Evolutionary conservation across 2,329 filamentous ascomycete species (phyloP).

Genomic region (Aspergillus sp.): DNA sequence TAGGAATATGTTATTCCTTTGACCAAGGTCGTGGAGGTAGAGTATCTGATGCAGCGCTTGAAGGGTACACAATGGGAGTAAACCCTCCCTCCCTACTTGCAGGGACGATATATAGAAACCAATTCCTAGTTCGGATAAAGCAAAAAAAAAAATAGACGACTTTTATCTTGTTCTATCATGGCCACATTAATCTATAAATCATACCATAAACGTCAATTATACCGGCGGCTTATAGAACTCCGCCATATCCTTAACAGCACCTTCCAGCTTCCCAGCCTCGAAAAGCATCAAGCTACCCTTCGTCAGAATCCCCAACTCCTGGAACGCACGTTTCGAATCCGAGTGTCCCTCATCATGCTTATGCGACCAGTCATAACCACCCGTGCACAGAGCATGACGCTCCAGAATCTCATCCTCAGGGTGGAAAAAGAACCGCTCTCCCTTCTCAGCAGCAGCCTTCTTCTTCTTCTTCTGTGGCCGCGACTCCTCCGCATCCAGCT

Average conservation of each 20-base stretch:
- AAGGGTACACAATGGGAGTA: slow-evolving; percentile 53
- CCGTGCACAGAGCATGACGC: slow-evolving; percentile 68
- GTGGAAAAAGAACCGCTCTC: slow-evolving; percentile 84
- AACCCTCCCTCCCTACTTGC: slow-evolving; percentile 4
- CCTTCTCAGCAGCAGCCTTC: slow-evolving; percentile 42
- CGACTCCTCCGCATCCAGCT: slow-evolving; percentile 66
- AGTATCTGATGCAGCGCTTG: slow-evolving; percentile 94
- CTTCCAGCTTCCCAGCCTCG: slow-evolving; percentile 73
- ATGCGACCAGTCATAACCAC: slow-evolving; percentile 75
- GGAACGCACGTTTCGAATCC: slow-evolving; percentile 92
- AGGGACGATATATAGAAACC: slow-evolving; percentile 4
- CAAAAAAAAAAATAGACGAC: not conserved
- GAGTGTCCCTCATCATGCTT: slow-evolving; percentile 73
- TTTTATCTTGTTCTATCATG: slow-evolving; percentile 8
- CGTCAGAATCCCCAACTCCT: slow-evolving; percentile 85
- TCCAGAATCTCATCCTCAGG: slow-evolving; percentile 90
- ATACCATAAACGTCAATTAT: not conserved
- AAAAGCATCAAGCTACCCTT: slow-evolving; percentile 84
- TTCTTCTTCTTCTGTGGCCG: slow-evolving; percentile 68
- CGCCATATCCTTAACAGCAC: slow-evolving; percentile 71
- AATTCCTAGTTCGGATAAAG: not conserved
- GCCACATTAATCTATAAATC: slow-evolving; percentile 5
- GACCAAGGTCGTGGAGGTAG: slow-evolving; percentile 97
- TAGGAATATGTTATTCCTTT: slow-evolving; percentile 83
- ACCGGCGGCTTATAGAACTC: slow-evolving; percentile 59